Base-by-base conservation (phyloP, 2,329 filamentous ascomycete species). In the Pseudogymnoascus sp. region DNA sequence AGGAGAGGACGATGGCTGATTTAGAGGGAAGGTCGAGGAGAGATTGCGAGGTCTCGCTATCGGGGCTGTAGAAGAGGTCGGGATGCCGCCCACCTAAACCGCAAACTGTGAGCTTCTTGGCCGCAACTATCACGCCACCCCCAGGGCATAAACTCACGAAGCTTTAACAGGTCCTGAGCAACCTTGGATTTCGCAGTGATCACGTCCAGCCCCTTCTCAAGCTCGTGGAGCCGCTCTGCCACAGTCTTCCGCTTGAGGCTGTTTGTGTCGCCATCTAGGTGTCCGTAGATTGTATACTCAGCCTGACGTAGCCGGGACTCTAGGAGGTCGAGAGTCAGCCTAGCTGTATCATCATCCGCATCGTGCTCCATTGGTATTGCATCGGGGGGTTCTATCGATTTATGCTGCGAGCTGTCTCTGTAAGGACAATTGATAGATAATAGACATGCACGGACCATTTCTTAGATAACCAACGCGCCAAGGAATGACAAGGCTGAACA, bases 21-120 rank as follows among this genome's bases (percentile, higher is more conserved):
- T 70, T 63, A 18, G 59, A 65, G 5, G 61, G 45, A 0, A 65
- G 64, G 30, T 71, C 69, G 7, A 71, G 60, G 2, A 65, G 66
- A 1, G 67, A 69, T 2, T 68, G 68, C 19, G 67, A 5, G 4
- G 67, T 63, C 23, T 66, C 61, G 2, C 64, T n/a, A 21, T 60
- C 48, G 6, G 67, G 57, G n/a, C 66, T 63, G 58, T 70, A 67
- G 59, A 72, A 72, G 34, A 72, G 63, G 37, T 70, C 69, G 12
- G 70, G 70, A 48, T 70, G 62, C 61, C 61, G 67, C n/a, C 67
- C 64, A 63, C 70, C 69, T 71, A 35, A 35, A 23, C 41, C 13
- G 45, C 13, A 38, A 55, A 69, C 48, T 67, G 63, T 35, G 37
- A 57, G 18, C 2, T 23, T 19, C 23, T 23, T 5, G 4, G n/a